Evolutionary conservation across 2,329 filamentous ascomycete species (phyloP).

Genomic region (Achaetomium macrosporum): DNA sequence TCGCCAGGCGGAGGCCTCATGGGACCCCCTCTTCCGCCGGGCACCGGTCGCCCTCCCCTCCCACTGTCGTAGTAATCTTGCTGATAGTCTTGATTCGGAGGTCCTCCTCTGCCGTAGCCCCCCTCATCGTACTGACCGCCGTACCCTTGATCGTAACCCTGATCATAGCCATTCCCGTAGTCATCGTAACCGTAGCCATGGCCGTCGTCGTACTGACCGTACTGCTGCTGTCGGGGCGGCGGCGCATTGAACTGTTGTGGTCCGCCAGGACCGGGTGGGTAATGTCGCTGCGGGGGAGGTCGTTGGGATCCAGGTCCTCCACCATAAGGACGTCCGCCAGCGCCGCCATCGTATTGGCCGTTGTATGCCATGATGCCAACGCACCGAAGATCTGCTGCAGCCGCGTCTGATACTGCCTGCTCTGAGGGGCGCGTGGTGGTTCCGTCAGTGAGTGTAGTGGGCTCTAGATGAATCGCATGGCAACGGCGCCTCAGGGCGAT

Average conservation of each 20-base stretch:
- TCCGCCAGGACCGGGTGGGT: slow-evolving; percentile 28
- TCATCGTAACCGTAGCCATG: slow-evolving; percentile 43
- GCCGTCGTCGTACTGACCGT: slow-evolving; percentile 42
- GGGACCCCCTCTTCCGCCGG: slow-evolving; percentile 41
- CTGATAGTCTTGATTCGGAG: slow-evolving; percentile 33
- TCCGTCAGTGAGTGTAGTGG: neutral
- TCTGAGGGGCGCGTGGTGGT: too few relatives aligned
- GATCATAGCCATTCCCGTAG: slow-evolving; percentile 37
- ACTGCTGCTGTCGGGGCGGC: slow-evolving; percentile 32
- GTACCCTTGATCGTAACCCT: slow-evolving; percentile 36
- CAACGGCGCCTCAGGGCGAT: neutral
- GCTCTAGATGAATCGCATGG: slow-evolving; percentile 4
- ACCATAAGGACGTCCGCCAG: slow-evolving; percentile 43
- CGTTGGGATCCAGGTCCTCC: slow-evolving; percentile 39
- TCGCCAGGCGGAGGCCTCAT: slow-evolving; percentile 37
- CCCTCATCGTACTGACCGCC: slow-evolving; percentile 37
- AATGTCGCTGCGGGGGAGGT: slow-evolving; percentile 35
- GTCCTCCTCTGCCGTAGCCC: slow-evolving; percentile 38
- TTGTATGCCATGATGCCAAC: slow-evolving; percentile 45
- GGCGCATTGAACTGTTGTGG: slow-evolving; percentile 32
- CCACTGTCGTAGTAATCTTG: slow-evolving; percentile 42
- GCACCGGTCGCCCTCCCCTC: slow-evolving; percentile 39
- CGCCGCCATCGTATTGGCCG: slow-evolving; percentile 37
- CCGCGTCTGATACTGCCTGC: slow-evolving; percentile 1
- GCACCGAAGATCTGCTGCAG: slow-evolving; percentile 13